Evolutionary conservation across 345 rosid genomes (phyloP), one percentile per base, ranked within the genome.

Genomic region (Aquilaria sinensis): DNA sequence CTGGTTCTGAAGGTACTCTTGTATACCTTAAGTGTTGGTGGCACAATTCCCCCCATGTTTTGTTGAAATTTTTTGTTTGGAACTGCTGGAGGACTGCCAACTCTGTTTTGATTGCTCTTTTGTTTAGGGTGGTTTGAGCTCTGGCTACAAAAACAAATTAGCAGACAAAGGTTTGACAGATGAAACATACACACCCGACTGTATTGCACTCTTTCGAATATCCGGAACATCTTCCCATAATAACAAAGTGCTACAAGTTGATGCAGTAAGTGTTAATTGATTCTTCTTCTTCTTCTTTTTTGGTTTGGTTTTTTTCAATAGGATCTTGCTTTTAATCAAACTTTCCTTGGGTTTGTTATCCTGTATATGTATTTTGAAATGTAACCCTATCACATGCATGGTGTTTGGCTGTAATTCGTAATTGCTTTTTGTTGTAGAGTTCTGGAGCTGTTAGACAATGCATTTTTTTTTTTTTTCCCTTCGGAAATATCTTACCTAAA

Each of bases 111-210:
- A 61, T 78, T 64, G 34, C 60, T 57, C 43, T 47, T 54, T 56
- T 56, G 56, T 30, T 45, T 73, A 91, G 97, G 97, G 97, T 58
- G 97, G 97, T 62, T 75, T 84, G 71, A 83, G 94, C 81, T 81
- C 88, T 58, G 88, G 97, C 58, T 91, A 84, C 86, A 88, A 88
- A 74, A 88, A 78, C n/a, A 67, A 57, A 11, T 31, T 86, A 68
- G 78, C 80, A 52, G 94, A 86, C 63, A 80, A 78, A 76, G 85
- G 75, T 61, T 69, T 73, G 61, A 16, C 72, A 0, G 96, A 83
- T 66, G 93, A 83, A 70, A 80, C 96, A 53, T 91, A 80, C 72
- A 74, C 83, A 12, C 62, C 75, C 29, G 96, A 91, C 61, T 71
- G 77, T 60, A 74, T 91, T 58, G 91, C 91, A 58, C 94, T 91